Percentiles rank a stretch among this genome's conserved stretches.
Conservation (phyloP, 1,284 basidiomycete species). For the Malassezia obtusa region DNA sequence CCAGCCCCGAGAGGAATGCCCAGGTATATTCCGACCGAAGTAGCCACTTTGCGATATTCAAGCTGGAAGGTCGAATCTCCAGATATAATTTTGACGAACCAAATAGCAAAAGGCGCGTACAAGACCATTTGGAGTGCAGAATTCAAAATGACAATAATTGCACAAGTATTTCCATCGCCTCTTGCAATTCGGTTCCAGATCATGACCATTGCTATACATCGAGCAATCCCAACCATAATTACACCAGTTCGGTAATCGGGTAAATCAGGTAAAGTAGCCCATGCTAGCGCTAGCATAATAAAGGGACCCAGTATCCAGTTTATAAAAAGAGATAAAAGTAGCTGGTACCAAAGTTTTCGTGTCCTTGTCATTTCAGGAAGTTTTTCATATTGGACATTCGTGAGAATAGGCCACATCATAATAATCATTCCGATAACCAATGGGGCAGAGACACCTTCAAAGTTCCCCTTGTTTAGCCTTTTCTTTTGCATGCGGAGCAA, state of each 20-base stretch:
- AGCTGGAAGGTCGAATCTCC: conserved; percentile 52
- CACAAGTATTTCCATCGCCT: conserved; percentile 68
- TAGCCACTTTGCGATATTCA: conserved; percentile 61
- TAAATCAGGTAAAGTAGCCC: conserved; percentile 69
- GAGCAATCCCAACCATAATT: conserved; percentile 57
- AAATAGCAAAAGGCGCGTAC: conserved; percentile 64
- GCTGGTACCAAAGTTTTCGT: conserved; percentile 60
- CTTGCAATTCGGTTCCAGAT: conserved; percentile 62
- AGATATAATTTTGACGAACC: conserved; percentile 65
- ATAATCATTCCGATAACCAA: conserved; percentile 54
- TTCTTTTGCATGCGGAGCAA: conserved; percentile 23
- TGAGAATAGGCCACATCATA: conserved; percentile 79
- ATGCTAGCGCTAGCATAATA: conserved; percentile 71
- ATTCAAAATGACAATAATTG: conserved; percentile 57
- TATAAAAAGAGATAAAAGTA: conserved; percentile 61
- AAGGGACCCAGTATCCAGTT: conserved; percentile 72
- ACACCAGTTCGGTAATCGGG: conserved; percentile 51
- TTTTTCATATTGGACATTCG: conserved; percentile 67
- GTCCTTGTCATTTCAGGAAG: conserved; percentile 58
- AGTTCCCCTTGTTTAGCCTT: conserved; percentile 39
- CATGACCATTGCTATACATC: conserved; percentile 49
- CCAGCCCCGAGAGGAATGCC: conserved; percentile 64
- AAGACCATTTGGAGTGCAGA: conserved; percentile 63
- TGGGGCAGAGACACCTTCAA: conserved; percentile 45
- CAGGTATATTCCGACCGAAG: conserved; percentile 23